Base-by-base conservation (phyloP, 768 basidiomycete species). In the Rhodotorula toruloides region DNA sequence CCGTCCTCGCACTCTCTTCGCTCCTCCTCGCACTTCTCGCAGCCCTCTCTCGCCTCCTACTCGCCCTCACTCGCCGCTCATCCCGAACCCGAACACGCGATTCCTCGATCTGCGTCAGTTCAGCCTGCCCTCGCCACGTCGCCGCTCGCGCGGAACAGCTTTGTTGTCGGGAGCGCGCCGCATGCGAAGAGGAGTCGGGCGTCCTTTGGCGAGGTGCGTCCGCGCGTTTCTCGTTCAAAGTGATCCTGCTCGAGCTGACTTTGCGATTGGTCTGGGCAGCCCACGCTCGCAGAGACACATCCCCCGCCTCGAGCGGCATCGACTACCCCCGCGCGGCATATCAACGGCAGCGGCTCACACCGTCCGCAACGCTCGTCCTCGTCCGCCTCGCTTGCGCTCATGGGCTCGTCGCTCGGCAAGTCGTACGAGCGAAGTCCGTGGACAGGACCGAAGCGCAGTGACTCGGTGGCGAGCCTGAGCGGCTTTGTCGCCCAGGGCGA, bases 331-430 rank as follows among this genome's bases (percentile, higher is more conserved):
- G 36, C 36, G 31, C 58, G 25, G 10, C 40, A n/a, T n/a, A n/a
- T n/a, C n/a, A n/a, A n/a, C n/a, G n/a, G n/a, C 59, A 32, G 27
- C 34, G 27, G 5, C 36, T 53, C 31, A 25, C n/a, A 43, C 25
- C 58, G 46, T 46, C 3, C 52, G 36, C 31, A 44, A 6, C 58
- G 64, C 37, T 42, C 58, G 25, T 14, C 57, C n/a, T 65, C 63
- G 2, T 70, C 69, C 29, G 69, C 69, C 25, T 70, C 69, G 13
- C 61, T 70, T 44, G 64, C 69, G 2, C 58, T 70, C 21, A 58
- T 70, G 52, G 61, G 64, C 47, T 47, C 58, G 22, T 66, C 64
- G 10, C 39, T 70, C 32, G 61, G 57, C 21, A 31, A 27, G 21
- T 59, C 61, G 13, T 53, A 61, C 46, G 31, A 46, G 34, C 37